A percentile compares a stretch with the other conserved stretches of the same genome.
phyloP scores from a whole-genome alignment of 2,329 filamentous ascomycete genomes.

The Monosporascus ibericus region DNA sequence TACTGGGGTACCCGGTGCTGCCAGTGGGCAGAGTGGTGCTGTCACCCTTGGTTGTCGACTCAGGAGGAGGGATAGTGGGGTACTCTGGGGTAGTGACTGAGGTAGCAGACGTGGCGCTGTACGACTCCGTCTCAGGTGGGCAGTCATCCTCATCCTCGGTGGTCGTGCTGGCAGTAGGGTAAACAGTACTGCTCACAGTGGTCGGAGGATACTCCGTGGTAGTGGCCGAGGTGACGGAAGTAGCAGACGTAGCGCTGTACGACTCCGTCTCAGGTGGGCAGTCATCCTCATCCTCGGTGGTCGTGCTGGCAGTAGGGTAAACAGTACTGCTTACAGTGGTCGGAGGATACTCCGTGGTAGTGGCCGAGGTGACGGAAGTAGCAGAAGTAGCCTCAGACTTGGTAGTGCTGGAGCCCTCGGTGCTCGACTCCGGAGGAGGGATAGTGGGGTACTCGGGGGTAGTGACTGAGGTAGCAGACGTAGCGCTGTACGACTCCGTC shows the following conservation, averaged over 20 bases:
- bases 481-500: slow-evolving; percentile 7
- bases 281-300: slow-evolving; percentile 4
- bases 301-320: not conserved
- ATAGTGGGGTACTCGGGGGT: not conserved
- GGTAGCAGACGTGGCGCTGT: not conserved
- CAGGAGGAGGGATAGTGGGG: not conserved
- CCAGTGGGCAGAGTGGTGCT: not conserved
- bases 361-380: not conserved
- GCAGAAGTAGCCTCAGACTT: not conserved
- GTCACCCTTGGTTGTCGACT: not conserved
- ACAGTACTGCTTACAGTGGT: not conserved
- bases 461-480: slow-evolving; percentile 1
- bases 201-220: not conserved
- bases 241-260: not conserved
- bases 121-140: slow-evolving; percentile 5
- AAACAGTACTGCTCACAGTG: not conserved
- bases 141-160: slow-evolving; percentile 6
- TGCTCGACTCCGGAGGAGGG: not conserved
- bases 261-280: slow-evolving; percentile 7
- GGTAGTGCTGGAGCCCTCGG: no score
- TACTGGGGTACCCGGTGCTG: not conserved
- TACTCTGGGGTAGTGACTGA: not conserved
- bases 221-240: not conserved
- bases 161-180: not conserved
- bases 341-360: not conserved